A percentile compares a stretch with the other conserved stretches of the same genome.
Evolutionary conservation across 1,284 basidiomycete genomes (phyloP).

Genomic region (Ustilago lituana): DNA sequence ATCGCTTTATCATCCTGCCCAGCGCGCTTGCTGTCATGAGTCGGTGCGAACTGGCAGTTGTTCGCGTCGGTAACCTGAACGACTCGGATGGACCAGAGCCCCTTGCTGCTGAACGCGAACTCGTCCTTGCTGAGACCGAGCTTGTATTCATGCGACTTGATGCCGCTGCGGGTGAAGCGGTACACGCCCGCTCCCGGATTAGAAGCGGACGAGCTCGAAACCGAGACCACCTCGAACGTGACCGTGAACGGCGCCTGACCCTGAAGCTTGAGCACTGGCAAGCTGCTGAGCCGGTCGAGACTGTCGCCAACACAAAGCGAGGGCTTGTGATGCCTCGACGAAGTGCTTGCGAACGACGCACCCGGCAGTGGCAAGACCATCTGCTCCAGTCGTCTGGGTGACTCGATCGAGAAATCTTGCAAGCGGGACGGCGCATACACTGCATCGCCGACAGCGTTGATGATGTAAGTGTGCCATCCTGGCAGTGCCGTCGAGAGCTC

Average conservation of each 20-base stretch:
- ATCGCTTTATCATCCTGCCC: conserved; percentile 21
- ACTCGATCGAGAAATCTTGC: conserved; percentile 73
- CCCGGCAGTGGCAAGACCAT: conserved; percentile 53
- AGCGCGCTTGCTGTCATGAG: conserved; percentile 8
- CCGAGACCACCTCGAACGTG: conserved; percentile 74
- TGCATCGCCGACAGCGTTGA: conserved; percentile 85
- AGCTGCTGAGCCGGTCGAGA: conserved; percentile 27
- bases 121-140: conserved; percentile 81
- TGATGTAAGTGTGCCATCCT: conserved; percentile 86
- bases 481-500: conserved; percentile 82
- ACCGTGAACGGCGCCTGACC: conserved; percentile 90
- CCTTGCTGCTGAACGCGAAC: conserved; percentile 79
- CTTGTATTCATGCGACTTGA: conserved; percentile 77
- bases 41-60: conserved; percentile 36
- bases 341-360: conserved; percentile 30
- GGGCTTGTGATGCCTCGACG: conserved; percentile 71
- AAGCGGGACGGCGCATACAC: conserved; percentile 71
- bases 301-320: conserved; percentile 72
- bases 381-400: conserved; percentile 54
- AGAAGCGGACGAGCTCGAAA: conserved; percentile 69
- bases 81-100: conserved; percentile 72
- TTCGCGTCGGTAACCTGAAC: conserved; percentile 54
- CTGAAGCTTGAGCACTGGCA: conserved; percentile 69
- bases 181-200: conserved; percentile 65
- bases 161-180: conserved; percentile 72